Base-by-base conservation (phyloP, 768 basidiomycete species). In the Cubamyces sp. region DNA sequence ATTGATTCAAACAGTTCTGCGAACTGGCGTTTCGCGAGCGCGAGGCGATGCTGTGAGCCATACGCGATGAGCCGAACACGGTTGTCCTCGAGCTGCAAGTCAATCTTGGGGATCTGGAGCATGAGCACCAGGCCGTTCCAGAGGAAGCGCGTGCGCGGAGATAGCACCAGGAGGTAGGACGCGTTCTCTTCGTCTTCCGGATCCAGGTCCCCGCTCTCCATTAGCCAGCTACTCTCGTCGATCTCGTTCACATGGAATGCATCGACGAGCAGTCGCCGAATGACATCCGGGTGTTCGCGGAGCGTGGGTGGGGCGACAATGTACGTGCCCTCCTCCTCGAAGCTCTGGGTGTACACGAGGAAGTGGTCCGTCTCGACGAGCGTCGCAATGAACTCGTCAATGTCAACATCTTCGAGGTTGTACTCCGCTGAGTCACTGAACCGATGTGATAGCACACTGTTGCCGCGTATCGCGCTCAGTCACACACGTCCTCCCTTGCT, bases 391-490 rank as follows among this genome's bases (percentile, higher is more conserved):
- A 96, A 91, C n/a, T 81, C 80, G 54, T 91, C 90, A 60, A 96
- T 77, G 45, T 88, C 81, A 40, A 88, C 77, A 57, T 85, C 81
- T 61, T 93, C 90, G 34, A 98, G 80, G 61, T 80, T 84, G 69
- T 96, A 98, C 73, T 97, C 95, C 0, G 94, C 91, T 5, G 95
- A 92, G 74, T 96, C 97, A 69, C 91, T 91, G 78, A 96, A 96
- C 49, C 93, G 86, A 67, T 94, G 92, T 0, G 91, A 89, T 47
- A 90, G 78, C 3, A 84, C 85, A 64, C 88, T 90, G 61, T 18
- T 46, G 15, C 25, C 67, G 2, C 55, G 61, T 25, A 39, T 43
- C 41, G 50, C 40, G 51, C 47, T 54, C 40, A 50, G 28, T 53
- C 37, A 43, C 3, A 39, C 5, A 43, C 21, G 3, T 4, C 14